Evolutionary conservation across 2,329 filamentous ascomycete species (phyloP).

Genomic region (Thielaviopsis euricoi): DNA sequence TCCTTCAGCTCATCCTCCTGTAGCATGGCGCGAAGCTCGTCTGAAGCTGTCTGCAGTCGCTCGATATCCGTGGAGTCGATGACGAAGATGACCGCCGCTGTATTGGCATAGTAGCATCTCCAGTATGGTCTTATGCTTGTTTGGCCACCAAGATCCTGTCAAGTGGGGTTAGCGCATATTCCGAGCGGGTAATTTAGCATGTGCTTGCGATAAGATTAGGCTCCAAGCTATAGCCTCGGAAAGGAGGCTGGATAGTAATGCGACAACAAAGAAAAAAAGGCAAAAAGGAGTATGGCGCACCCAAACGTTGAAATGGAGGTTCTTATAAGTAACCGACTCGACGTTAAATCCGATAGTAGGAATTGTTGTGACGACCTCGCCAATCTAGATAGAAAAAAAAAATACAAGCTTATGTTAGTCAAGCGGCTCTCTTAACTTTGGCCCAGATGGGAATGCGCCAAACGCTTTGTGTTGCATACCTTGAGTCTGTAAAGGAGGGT

Average conservation of each 20-base stretch:
- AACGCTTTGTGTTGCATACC: constrained; percentile 30
- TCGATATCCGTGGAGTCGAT: constrained; percentile 98
- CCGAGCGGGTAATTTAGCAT: not conserved
- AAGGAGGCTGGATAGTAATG: not conserved
- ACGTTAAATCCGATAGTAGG: constrained; percentile 99
- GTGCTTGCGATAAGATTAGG: not conserved
- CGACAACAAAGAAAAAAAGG: not conserved
- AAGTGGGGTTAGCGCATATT: constrained; percentile 12
- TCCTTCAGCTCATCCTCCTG: constrained; percentile 95
- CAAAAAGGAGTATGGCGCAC: constrained; percentile 29
- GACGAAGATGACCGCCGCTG: constrained; percentile 94
- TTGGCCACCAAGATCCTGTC: constrained; percentile 80
- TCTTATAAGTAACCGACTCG: constrained; percentile 95
- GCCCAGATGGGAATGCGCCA: not conserved
- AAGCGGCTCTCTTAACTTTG: not conserved
- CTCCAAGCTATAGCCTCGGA: not conserved
- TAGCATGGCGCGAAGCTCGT: constrained; percentile 87
- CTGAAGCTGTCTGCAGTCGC: constrained; percentile 75
- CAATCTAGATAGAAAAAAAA: constrained; percentile 59
- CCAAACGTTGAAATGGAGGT: constrained; percentile 98
- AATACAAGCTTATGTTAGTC: constrained; percentile 4
- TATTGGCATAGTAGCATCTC: constrained; percentile 99
- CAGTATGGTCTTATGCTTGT: constrained; percentile 98
- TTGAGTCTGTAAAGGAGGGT: constrained; percentile 92
- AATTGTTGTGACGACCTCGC: constrained; percentile 97